A percentile compares a stretch with the other conserved stretches of the same genome.
These are phyloP conservation scores for Epichloe elymi DNA, from an alignment of 2,329 filamentous ascomycete genomes.

Conservation along the genomic window DNA sequence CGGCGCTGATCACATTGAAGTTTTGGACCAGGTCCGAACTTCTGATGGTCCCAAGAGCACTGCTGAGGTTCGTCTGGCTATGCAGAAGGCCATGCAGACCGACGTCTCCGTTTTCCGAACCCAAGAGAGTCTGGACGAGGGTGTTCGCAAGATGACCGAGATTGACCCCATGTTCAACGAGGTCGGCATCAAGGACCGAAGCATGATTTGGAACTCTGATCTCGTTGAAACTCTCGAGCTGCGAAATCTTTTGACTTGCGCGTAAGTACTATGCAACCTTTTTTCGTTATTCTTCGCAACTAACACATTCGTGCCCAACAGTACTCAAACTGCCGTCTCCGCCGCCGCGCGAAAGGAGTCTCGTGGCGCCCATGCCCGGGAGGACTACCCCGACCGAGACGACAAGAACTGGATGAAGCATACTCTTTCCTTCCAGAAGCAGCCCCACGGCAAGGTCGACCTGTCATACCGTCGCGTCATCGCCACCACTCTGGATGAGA, in stretches of 20 bases:
- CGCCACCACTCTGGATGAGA: constrained; percentile 75
- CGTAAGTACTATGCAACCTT: constrained; percentile 44
- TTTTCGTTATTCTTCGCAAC: background rate
- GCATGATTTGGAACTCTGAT: constrained; percentile 99
- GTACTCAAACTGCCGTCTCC: constrained; percentile 78
- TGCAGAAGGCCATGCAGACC: constrained; percentile 98
- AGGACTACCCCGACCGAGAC: constrained; percentile 92
- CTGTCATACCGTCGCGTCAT: constrained; percentile 78
- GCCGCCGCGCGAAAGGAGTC: constrained; percentile 95
- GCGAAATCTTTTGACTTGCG: constrained; percentile 90
- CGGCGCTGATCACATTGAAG: constrained; percentile 73
- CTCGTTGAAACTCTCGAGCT: constrained; percentile 93
- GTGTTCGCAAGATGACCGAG: constrained; percentile 74
- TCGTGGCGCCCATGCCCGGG: constrained; percentile 89
- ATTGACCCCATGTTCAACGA: constrained; percentile 71
- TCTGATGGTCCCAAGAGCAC: constrained; percentile 78
- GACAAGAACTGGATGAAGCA: constrained; percentile 99
- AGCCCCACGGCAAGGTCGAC: constrained; percentile 76
- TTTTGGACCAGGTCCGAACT: constrained; percentile 75
- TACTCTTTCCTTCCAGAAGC: constrained; percentile 90
- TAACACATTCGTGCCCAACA: constrained; percentile 18
- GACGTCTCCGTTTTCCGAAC: constrained; percentile 96
- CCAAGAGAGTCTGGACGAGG: constrained; percentile 85
- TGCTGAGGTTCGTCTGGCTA: constrained; percentile 73
- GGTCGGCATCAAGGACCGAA: constrained; percentile 92